Base-by-base conservation (phyloP, 768 basidiomycete species). In the Termitomyces sp. region DNA sequence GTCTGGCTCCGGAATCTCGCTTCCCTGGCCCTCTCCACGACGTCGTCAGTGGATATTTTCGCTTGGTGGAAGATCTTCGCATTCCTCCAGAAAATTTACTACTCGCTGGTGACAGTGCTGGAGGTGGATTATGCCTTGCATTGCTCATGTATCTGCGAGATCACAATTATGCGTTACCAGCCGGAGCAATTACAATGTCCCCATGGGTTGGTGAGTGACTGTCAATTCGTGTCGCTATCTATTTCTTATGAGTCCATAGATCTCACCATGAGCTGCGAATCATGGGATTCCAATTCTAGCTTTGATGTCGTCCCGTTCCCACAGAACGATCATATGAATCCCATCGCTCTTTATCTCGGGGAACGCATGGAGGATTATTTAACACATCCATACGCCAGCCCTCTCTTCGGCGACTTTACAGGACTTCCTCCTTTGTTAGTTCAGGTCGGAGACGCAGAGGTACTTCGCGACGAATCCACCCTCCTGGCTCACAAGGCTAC, bases 361-460 rank as follows among this genome's bases (percentile, higher is more conserved):
- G 87, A 85, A 59, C 74, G 81, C 38, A 80, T 88, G 60, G 82
- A 88, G 62, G 76, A 85, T 56, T 96, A 92, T 66, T 74, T 98
- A 45, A 98, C 94, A 0, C 94, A 99, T 68, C 96, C 96, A 10
- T 99, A 99, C 63, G 96, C 89, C 10, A 94, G 91, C 56, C 96
- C 93, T 0, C 74, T 99, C 15, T 99, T 99, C 62, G 96, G 97
- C 19, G 83, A 93, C 66, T 87, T 95, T 58, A 73, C 76, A 10
- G 89, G 88, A 8, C 73, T 99, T 17, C 96, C 96, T 10, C 96
- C 96, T 0, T 66, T 98, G 64, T 78, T 98, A 11, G 87, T 98
- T 41, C 93, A 96, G 66, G 86, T 85, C 2, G 96, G 96, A 17
- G 96, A 98, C 58, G 88, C 92, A 1, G 96, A 99, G 66, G 93